Evolutionary conservation across 2,329 filamentous ascomycete species (phyloP), one percentile per base, ranked within the genome.

Genomic region (Nothophaeocryptopus gaeumannii): DNA sequence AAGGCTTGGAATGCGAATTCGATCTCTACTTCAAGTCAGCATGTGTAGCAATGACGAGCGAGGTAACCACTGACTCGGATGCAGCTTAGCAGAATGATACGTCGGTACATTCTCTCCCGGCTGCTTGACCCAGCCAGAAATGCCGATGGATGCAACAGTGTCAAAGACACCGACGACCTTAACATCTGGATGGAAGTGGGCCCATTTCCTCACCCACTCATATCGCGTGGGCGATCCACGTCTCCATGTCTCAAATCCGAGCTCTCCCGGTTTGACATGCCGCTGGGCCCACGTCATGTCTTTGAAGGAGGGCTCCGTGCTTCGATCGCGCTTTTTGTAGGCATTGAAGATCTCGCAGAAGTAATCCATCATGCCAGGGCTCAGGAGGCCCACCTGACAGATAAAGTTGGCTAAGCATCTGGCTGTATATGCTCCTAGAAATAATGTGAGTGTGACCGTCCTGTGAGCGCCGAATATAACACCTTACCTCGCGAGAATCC

Each of bases 1-100:
- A 80, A 64, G 0, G 76, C 77, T 38, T 80, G 77, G 53, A 79
- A 79, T 1, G 76, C 77, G 50, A 79, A 71, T 33, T 77, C 72
- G 5, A 79, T 66, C 16, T 62, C 53, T 26, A 55, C 51, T 14
- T 53, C 47, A 8, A 52, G 32, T 32, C 31, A 45, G 9, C 31
- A 46, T 45, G 35, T 42, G 38, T 11, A 43, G 8, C 55, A 26
- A 20, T 51, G 51, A 5, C 47, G 31, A 30, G 46, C 51, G 8
- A 51, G 33, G 12, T 32, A 15, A 43, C 39, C 11, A 47, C 36
- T 29, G 45, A 47, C 45, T 59, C 4, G 45, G 59, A 12, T 50
- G 53, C 32, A 47, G 53, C 33, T 43, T 53, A 47, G 51, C 60
- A 20, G 15, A 56, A 47, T 47, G 52, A 49, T 49, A 57, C 12